Evolutionary conservation across 2,329 filamentous ascomycete species (phyloP), one percentile per base, ranked within the genome.

Genomic region (Ceratocystis huliohia): DNA sequence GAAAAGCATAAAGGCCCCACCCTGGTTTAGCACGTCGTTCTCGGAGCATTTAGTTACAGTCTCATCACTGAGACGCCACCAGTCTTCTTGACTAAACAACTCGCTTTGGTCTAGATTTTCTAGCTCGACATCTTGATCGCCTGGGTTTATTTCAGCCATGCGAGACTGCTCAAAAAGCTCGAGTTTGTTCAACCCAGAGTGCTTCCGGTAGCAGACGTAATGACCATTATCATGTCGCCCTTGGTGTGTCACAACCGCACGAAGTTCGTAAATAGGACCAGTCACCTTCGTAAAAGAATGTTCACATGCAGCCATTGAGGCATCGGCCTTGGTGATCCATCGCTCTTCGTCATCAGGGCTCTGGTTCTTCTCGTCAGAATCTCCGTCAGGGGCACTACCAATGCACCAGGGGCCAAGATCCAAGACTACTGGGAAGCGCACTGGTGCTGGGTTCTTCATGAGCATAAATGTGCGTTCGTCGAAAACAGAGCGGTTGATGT

Each of bases 1-100:
- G 74, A 97, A 97, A 0, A 97, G 81, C 93, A 99, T 97, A 73
- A 97, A 97, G 0, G 92, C 93, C 1, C 90, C 91, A 0, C 86
- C 86, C 70, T 96, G 87, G 1, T 80, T 81, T 63, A 94, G 77
- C 0, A 96, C 89, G 33, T 82, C 81, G 10, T 86, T 81, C 73
- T 96, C 89, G 22, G 83, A 83, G 28, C 92, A 88, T 69, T 83
- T 80, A 68, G 80, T 84, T 6, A 97, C 92, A 69, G 88, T 86
- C 68, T 96, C 89, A 72, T 97, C 93, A 74, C 93, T 97, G 33
- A 97, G 80, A 17, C 89, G 82, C 87, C 91, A 99, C 94, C 94
- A 97, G 25, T 69, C 63, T 5, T 66, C 56, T 41, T 64, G 63
- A 48, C 61, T 69, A 15, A 69, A 67, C 2, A 46, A 57, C 13